Base-by-base conservation (phyloP, 306 rosid species). In the Ormosia semicastrata region DNA sequence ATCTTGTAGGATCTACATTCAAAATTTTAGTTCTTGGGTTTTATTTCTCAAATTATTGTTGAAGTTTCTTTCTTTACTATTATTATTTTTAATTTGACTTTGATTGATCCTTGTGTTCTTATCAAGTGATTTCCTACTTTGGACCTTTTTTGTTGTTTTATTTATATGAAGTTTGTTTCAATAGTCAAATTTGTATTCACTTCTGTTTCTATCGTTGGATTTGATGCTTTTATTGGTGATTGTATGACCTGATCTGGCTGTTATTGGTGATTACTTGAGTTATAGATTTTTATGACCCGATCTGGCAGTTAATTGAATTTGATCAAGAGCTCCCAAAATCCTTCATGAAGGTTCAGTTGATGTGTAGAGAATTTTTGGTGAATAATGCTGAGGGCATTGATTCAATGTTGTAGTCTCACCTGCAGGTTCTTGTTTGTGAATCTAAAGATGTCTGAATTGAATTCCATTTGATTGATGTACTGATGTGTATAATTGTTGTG, bases 251-350 rank as follows among this genome's bases (percentile, higher is more conserved):
- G 66, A 59, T 59, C 60, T 12, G 14, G 14, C n/a, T 56, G 7
- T 37, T 17, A 14, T 11, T 62, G 43, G 43, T 43, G 56, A 64
- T 83, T 36, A 4, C 18, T 9, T 56, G 0, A 36, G 47, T 30
- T 4, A 0, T 33, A 58, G 71, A 24, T 44, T 57, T 58, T 78
- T 17, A 9, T 59, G 83, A 6, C 47, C 49, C 60, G 87, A 79
- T 84, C 87, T 67, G 66, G 15, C 6, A 6, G 73, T 66, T 58
- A 32, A 39, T 43, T 72, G 73, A 40, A 29, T 63, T 80, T 59
- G 36, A 17, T 69, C 12, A 7, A 24, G 10, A 0, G 4, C 17
- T n/a, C 8, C 11, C 32, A 2, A 49, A 71, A 78, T 34, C 81
- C 29, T 3, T 52, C 6, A 14, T 18, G 13, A 57, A 18, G 12